Evolutionary conservation across 352 stramenopile genomes (phyloP).

Genomic region (Globisporangium radiosum): DNA sequence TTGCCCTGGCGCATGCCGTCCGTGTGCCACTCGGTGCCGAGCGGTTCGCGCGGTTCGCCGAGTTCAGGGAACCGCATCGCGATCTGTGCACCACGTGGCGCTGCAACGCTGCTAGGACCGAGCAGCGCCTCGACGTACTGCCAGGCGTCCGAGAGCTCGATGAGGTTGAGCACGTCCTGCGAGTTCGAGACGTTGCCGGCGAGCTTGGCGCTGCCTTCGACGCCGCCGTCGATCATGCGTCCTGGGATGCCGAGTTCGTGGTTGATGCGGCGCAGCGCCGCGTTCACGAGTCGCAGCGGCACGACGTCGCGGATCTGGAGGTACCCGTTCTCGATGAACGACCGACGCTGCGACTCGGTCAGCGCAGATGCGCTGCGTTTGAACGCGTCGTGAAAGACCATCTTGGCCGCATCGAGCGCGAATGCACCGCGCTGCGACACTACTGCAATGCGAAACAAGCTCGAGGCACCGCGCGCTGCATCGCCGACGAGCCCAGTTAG

Average conservation of each 20-base stretch:
- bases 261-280: conserved; percentile 58
- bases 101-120: conserved; percentile 30
- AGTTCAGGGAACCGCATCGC: conserved; percentile 71
- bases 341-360: conserved; percentile 46
- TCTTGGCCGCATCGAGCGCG: conserved; percentile 28
- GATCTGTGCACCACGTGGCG: conserved; percentile 56
- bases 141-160: conserved; percentile 35
- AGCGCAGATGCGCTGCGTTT: conserved; percentile 22
- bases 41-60: conserved; percentile 44
- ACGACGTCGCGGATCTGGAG: conserved; percentile 61
- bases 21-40: conserved; percentile 77
- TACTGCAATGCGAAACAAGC: conserved; percentile 40
- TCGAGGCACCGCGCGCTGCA: conserved; percentile 26
- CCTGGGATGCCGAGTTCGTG: conserved; percentile 67
- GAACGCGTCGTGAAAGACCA: conserved; percentile 20
- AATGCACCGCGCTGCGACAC: conserved; percentile 47
- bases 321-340: conserved; percentile 73
- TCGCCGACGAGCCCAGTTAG: conserved; percentile 42
- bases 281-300: conserved; percentile 43
- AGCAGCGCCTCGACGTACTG: conserved; percentile 66
- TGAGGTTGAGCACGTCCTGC: conserved; percentile 52
- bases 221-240: conserved; percentile 64
- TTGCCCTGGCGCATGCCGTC: conserved; percentile 75
- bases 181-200: conserved; percentile 67
- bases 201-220: conserved; percentile 65